Evolutionary conservation across 164 flowering plant genomes (phyloP), one percentile per base, ranked within the genome.

Genomic region (Magnolia kwangsiensis): DNA sequence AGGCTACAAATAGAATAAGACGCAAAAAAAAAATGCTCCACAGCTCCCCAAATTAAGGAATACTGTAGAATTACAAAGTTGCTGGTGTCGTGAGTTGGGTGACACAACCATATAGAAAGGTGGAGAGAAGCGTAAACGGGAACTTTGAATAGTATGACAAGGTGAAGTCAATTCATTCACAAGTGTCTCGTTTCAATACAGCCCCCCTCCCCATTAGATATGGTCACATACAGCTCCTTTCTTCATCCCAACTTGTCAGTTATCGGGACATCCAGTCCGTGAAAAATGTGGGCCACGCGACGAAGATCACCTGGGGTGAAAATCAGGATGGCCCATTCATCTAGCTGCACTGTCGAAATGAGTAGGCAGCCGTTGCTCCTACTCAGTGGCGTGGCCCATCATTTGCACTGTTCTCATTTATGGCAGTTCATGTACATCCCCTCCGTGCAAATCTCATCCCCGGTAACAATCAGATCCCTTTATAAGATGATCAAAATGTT

Each of bases 131-230:
- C 45, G 45, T 37, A 37, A 0, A 4, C 45, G 7, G 4, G 6
- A 4, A 4, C 7, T 37, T 37, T 37, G 45, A 37, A 37, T 37
- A 5, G 45, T 37, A 37, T 37, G 45, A 37, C 45, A 37, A 37
- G 0, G 45, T 37, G 45, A 37, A 64, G 67, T 64, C 67, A 64
- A 64, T 64, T 64, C 27, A n/a, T 21, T 64, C 67, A 64, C 67
- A 21, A 64, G 67, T 29, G 67, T 64, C 67, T n/a, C 67, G 67
- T 64, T 64, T n/a, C 67, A 7, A 20, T 64, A 64, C 67, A 64
- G 4, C 9, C 61, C 45, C 45, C 45, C 45, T 37, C 45, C 45
- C 45, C 45, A 37, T 37, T 37, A 37, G 45, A 3, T 3, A 37
- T 37, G 6, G 45, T 37, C 45, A 37, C 45, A 37, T 37, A 37